These are phyloP conservation scores for Psilocybe cubensis DNA, from an alignment of 768 basidiomycete species.

Conservation along the genomic window DNA sequence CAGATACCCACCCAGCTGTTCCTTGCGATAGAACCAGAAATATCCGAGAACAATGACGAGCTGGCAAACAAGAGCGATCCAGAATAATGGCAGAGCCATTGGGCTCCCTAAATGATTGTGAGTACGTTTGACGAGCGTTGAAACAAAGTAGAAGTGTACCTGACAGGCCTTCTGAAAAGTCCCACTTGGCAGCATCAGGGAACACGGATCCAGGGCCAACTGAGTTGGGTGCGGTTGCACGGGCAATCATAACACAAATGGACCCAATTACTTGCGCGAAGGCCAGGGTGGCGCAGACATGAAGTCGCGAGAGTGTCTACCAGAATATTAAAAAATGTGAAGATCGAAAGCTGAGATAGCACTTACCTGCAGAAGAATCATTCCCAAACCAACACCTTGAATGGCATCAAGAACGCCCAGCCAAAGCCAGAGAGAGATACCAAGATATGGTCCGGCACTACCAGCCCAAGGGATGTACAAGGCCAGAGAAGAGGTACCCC, in stretches of 20 bases:
- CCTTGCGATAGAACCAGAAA: conserved; percentile 97
- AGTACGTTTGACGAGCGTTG: background rate
- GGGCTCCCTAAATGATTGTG: conserved; percentile 57
- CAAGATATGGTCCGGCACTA: conserved; percentile 82
- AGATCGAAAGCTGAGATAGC: conserved; percentile 23
- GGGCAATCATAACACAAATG: conserved; percentile 89
- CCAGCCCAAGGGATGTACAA: conserved; percentile 96
- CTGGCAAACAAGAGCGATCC: conserved; percentile 82
- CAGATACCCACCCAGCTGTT: conserved; percentile 67
- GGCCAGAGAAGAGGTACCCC: conserved; percentile 94
- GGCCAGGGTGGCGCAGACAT: conserved; percentile 92
- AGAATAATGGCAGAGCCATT: conserved; percentile 84
- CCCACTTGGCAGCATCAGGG: conserved; percentile 92
- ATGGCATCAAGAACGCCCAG: conserved; percentile 92
- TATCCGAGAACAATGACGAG: conserved; percentile 88
- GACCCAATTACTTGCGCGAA: conserved; percentile 91
- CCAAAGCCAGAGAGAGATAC: conserved; percentile 93
- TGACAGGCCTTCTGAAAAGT: conserved; percentile 71
- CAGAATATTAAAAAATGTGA: conserved; percentile 25
- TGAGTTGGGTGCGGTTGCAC: conserved; percentile 88
- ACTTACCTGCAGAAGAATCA: conserved; percentile 79
- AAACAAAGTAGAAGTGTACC: conserved; percentile 34
- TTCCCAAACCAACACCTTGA: conserved; percentile 92
- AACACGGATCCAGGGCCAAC: conserved; percentile 90
- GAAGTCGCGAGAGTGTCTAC: conserved; percentile 86